These are phyloP conservation scores for Symbiodinium natans DNA, from an alignment of 73 alveolate genomes.

Conservation along the genomic window DNA sequence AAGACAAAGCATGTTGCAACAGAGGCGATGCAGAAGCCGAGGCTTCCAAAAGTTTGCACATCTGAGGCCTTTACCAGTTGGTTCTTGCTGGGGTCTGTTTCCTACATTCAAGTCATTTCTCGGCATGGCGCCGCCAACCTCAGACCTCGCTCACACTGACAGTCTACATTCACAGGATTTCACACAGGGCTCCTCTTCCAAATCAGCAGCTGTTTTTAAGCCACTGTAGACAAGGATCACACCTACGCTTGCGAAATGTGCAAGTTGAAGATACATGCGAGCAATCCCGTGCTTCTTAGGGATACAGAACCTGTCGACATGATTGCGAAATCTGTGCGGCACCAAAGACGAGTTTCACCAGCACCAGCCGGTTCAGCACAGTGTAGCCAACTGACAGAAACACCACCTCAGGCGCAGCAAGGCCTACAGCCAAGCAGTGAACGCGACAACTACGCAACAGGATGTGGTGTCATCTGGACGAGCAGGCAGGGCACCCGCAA, in stretches of 20 bases:
- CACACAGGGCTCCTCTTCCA: not conserved
- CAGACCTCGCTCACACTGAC: no score
- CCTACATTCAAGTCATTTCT: no score
- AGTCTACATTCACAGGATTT: no score
- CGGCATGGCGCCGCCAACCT: no score
- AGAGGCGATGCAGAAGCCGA: no score
- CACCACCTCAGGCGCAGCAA: not conserved
- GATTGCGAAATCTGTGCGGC: not conserved
- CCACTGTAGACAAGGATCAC: constrained; percentile 44
- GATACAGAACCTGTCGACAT: no score
- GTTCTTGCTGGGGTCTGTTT: constrained; percentile 38
- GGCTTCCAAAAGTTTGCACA: not conserved
- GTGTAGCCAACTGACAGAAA: not conserved
- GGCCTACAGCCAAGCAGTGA: not conserved
- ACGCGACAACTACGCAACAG: not conserved
- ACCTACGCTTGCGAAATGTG: no score
- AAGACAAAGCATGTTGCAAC: no score
- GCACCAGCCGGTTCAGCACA: not conserved
- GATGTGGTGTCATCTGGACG: no score
- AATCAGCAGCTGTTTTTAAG: constrained; percentile 11
- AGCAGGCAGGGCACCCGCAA: not conserved
- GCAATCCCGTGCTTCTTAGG: no score
- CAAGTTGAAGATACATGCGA: no score
- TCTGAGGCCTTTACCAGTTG: not conserved
- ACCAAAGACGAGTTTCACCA: not conserved